A percentile compares a stretch with the other conserved stretches of the same genome.
Evolutionary conservation across 345 rosid species (phyloP).

Genomic region (Populus nigra): DNA sequence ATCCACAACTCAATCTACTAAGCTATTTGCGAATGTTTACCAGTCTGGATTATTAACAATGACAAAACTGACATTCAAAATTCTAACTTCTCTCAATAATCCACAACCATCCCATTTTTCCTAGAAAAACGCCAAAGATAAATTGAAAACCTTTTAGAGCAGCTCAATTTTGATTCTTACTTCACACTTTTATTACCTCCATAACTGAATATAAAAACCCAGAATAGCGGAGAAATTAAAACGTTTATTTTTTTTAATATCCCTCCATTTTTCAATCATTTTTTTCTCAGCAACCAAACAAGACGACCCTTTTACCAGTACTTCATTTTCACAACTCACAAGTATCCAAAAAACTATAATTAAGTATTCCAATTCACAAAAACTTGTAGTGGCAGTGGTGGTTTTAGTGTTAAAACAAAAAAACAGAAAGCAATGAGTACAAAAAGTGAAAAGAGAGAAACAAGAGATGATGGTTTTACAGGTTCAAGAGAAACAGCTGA

Average conservation of each 20-base stretch:
- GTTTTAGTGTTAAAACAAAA: not conserved
- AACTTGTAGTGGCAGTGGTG: not conserved
- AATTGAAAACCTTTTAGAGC: not conserved
- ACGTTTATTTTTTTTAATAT: too few species aligned
- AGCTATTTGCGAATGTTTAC: not conserved
- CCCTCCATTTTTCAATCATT: not conserved
- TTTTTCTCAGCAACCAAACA: not conserved
- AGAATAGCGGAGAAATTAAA: not conserved
- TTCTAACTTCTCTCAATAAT: not conserved
- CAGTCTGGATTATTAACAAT: not conserved
- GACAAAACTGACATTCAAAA: not conserved
- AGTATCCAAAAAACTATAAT: not conserved
- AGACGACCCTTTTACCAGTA: not conserved
- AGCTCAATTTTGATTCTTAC: not conserved
- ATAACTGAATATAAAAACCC: not conserved
- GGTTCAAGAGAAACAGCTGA: slow-evolving; percentile 44
- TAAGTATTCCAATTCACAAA: not conserved
- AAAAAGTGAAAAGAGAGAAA: not conserved
- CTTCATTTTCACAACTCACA: not conserved
- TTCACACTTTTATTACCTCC: not conserved
- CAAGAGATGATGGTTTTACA: slow-evolving; percentile 20
- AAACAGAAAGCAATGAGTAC: not conserved
- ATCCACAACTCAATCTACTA: not conserved
- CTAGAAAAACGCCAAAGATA: not conserved
- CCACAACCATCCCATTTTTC: not conserved